Base-by-base conservation (phyloP, 495 filamentous ascomycete genomes). In the Hypomontagnella monticulosa region DNA sequence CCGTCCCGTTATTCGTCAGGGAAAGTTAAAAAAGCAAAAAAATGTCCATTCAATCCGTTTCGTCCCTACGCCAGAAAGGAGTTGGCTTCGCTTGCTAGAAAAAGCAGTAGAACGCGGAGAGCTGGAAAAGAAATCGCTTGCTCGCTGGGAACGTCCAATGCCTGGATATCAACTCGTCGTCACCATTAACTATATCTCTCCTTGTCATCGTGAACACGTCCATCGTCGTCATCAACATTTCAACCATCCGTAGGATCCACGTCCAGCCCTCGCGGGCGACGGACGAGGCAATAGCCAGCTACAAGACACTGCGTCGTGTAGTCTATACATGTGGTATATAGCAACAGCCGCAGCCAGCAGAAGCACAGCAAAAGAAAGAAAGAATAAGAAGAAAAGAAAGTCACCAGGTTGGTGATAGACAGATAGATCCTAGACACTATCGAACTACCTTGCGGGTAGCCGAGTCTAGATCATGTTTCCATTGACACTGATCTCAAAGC, bases 401-500 rank as follows among this genome's bases (percentile, higher is more conserved):
- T 56, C 41, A 54, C 46, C 15, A 19, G 11, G 18, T 57, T 9
- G 4, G 19, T 50, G 6, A 27, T 23, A 12, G 23, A 19, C 23
- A 2, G 23, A 6, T 6, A 27, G 36, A 19, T 9, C 48, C 40
- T 19, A 43, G 15, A 2, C 32, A 5, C 12, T n/a, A 9, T n/a
- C 48, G n/a, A 18, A 36, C 44, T 55, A 6, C 11, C 15, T 18
- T 11, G 15, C 15, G 12, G 15, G 15, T 16, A 10, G 4, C 46
- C 16, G 2, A 50, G 40, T 54, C 36, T 83, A 93, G 67, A 96
- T 85, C 77, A 86, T 86, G 68, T 87, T 87, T 14, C 93, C 94
- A 73, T 97, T 97, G 46, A 96, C 81, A 56, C 86, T 88, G 58
- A 97, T 80, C 73, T 89, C 87, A 47, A 85, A 96, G 7, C 93